Evolutionary conservation across 192 early-diverging fungal genomes (phyloP).

Genomic region (Coemansia sp.): DNA sequence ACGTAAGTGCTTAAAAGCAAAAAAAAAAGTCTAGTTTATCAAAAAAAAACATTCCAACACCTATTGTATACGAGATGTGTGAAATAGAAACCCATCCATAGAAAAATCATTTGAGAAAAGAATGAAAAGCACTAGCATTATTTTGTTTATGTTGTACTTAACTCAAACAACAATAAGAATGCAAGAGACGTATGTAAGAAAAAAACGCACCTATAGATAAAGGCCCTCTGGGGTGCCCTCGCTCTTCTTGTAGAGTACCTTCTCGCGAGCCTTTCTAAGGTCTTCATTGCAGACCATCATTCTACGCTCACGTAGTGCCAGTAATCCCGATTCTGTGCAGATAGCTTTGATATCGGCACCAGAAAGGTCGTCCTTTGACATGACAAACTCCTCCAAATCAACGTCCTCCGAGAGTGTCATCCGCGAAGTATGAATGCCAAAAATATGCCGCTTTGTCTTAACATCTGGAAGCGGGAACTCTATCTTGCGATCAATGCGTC

Average conservation of each 20-base stretch:
- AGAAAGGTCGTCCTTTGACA: constrained; percentile 98
- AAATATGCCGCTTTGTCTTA: constrained; percentile 96
- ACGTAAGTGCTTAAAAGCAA: too few relatives aligned
- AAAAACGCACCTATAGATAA: constrained; percentile 61
- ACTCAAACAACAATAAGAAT: too few relatives aligned
- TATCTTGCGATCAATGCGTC: constrained; percentile 98
- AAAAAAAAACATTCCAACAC: too few relatives aligned
- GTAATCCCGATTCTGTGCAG: constrained; percentile 97
- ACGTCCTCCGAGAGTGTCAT: constrained; percentile 97
- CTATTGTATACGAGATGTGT: too few relatives aligned
- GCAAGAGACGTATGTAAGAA: not conserved
- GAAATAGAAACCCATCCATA: too few relatives aligned
- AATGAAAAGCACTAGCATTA: not conserved
- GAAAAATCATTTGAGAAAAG: not conserved
- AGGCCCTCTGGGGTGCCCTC: constrained; percentile 98
- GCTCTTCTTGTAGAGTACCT: constrained; percentile 97
- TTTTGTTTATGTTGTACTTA: too few relatives aligned
- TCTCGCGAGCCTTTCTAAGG: constrained; percentile 96
- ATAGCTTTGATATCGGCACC: constrained; percentile 99
- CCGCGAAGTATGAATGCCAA: constrained; percentile 89
- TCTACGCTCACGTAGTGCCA: constrained; percentile 94
- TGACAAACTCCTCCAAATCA: constrained; percentile 97
- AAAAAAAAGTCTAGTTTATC: too few relatives aligned
- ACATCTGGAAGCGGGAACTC: constrained; percentile 98
- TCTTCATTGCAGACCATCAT: constrained; percentile 99